Evolutionary conservation across 139 green algal genomes (phyloP), one percentile per base, ranked within the genome.

Genomic region (Chlamydomonas applanata): DNA sequence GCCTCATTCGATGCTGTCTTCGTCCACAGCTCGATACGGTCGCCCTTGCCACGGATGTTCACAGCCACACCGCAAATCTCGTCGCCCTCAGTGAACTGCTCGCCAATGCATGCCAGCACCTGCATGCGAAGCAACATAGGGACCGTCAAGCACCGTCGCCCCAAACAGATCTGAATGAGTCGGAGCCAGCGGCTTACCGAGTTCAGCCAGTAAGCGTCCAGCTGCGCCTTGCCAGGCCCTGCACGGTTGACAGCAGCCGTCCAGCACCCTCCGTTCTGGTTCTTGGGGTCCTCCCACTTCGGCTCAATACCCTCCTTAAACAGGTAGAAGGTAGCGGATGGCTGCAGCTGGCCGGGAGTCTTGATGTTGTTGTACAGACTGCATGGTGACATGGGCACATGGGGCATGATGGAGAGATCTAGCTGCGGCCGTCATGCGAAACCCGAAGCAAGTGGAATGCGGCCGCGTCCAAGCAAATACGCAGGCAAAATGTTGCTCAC

Each of bases 321-420:
- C 25, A 97, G 79, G 74, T 97, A 94, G 72, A 98, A 95, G 73
- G 98, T 97, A 13, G 93, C 89, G 9, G 85, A 89, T 13, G 86
- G 78, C 44, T 90, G 80, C 11, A 99, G 88, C 75, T 93, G 88
- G 77, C 85, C 92, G 0, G 96, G 96, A 0, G 88, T 90, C 74
- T 97, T 91, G 82, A 99, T 97, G 82, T 99, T 99, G 86, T 99
- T 99, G 89, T 97, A 99, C 75, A 99, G 80, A 80, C 94, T 98
- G 78, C 71, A 64, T 2, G 19, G 63, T 3, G 32, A 2, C 19
- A 70, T 29, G 22, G 54, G 54, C 22, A 27, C 22, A 62, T 27
- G 13, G 9, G 13, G 22, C n/a, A 62, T 62, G 54, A 33, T 62
- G 54, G 11, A 49, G 40, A 49, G 40, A 49, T 49, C 40, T 49